A percentile compares a stretch with the other conserved stretches of the same genome.
Evolutionary conservation across 2,329 filamentous ascomycete genomes (phyloP).

Genomic region (Decorospora gaudefroyi): DNA sequence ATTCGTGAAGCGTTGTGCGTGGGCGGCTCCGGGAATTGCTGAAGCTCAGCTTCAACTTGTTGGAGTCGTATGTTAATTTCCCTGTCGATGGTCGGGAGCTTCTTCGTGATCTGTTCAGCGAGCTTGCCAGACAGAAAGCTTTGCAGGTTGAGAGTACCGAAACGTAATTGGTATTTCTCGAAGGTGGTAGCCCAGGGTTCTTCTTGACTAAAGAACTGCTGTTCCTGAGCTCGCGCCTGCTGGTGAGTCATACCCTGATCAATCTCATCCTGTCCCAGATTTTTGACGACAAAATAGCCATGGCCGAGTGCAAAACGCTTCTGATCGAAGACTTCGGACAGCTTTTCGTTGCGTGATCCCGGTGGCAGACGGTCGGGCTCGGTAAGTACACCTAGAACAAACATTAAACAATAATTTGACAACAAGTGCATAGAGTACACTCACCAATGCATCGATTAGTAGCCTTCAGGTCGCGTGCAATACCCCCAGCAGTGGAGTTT

Average conservation of each 20-base stretch:
- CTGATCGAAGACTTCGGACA: conserved; percentile 66
- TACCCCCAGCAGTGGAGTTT: conserved; percentile 71
- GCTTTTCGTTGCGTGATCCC: conserved; percentile 57
- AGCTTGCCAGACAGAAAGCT: conserved; percentile 55
- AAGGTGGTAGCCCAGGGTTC: conserved; percentile 55
- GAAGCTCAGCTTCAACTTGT: conserved; percentile 60
- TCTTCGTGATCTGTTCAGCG: conserved; percentile 49
- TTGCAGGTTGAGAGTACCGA: conserved; percentile 60
- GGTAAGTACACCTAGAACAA: conserved; percentile 77
- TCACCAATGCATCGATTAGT: conserved; percentile 52
- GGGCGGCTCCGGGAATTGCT: conserved; percentile 67
- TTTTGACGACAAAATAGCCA: conserved; percentile 79
- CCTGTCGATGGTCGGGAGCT: conserved; percentile 50
- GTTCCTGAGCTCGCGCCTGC: conserved; percentile 56
- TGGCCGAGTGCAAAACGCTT: conserved; percentile 66
- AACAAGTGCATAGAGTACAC: conserved; percentile 2
- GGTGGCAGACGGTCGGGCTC: conserved; percentile 75
- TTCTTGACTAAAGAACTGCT: conserved; percentile 54
- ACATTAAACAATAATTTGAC: neutral
- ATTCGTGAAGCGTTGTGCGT: conserved; percentile 66
- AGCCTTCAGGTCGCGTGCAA: conserved; percentile 48
- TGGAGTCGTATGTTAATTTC: conserved; percentile 56
- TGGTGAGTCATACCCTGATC: conserved; percentile 51
- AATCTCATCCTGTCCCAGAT: conserved; percentile 60
- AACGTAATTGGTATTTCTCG: conserved; percentile 48